These are phyloP conservation scores for Trichoderma hamatum DNA, from an alignment of 2,329 filamentous ascomycete species.

Conservation along the genomic window DNA sequence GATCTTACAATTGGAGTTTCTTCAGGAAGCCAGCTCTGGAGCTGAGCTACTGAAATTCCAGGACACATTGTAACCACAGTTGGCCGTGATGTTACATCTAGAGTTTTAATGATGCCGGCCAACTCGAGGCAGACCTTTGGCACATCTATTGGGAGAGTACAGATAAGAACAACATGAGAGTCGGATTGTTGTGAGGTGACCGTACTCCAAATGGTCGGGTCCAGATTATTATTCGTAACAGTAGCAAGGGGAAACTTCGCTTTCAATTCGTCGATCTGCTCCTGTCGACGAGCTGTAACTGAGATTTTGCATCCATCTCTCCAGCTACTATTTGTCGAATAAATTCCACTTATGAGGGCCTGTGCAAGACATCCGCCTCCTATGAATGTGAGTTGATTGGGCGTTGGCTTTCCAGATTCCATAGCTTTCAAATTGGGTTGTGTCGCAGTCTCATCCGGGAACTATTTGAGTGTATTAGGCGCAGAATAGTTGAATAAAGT, in stretches of 20 bases:
- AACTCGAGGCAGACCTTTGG: conserved; percentile 12
- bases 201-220: conserved; percentile 3
- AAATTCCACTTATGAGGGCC: conserved; percentile 13
- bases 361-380: conserved; percentile 15
- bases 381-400: conserved; percentile 19
- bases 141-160: conserved; percentile 19
- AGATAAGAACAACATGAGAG: conserved; percentile 14
- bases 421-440: not conserved
- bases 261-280: conserved; percentile 3
- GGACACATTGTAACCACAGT: conserved; percentile 23
- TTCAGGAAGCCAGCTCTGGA: conserved; percentile 15
- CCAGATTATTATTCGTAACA: conserved; percentile 19
- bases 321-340: conserved; percentile 11
- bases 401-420: not conserved
- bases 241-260: not conserved
- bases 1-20: conserved; percentile 19
- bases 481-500: no score
- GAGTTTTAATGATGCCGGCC: not conserved
- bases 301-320: conserved; percentile 15
- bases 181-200: not conserved
- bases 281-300: conserved; percentile 7
- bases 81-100: conserved; percentile 1
- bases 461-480: no score
- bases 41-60: conserved; percentile 16
- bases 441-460: no score